phyloP scores from a whole-genome alignment of 495 filamentous ascomycete species.

The Lasiosphaeria ovina region DNA sequence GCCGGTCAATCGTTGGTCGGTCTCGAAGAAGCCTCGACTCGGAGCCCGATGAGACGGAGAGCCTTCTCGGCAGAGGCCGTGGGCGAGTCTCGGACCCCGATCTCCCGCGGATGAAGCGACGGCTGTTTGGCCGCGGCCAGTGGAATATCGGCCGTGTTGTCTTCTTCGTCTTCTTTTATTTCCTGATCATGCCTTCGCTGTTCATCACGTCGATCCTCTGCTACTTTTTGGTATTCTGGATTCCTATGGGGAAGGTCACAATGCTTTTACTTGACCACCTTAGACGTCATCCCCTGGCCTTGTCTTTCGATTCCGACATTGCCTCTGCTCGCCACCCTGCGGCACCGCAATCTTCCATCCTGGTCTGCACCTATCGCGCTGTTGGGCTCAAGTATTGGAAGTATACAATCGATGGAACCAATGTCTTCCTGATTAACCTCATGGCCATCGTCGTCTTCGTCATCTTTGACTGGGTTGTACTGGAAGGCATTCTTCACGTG shows the following conservation, averaged over 20 bases:
- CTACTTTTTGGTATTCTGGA: constrained; percentile 96
- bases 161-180: constrained; percentile 97
- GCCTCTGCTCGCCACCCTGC: constrained; percentile 67
- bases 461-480: constrained; percentile 85
- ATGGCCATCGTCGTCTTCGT: constrained; percentile 86
- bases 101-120: constrained; percentile 66
- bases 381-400: constrained; percentile 97
- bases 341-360: constrained; percentile 75
- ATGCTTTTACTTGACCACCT: constrained; percentile 88
- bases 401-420: constrained; percentile 96
- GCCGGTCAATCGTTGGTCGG: constrained; percentile 82
- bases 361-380: constrained; percentile 95
- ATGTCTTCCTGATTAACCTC: constrained; percentile 98
- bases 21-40: constrained; percentile 88
- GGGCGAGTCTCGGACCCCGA: constrained; percentile 43
- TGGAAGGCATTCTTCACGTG: constrained; percentile 64
- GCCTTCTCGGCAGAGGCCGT: constrained; percentile 70
- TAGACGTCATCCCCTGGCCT: constrained; percentile 83
- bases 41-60: constrained; percentile 76
- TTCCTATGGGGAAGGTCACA: constrained; percentile 96
- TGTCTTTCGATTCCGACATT: constrained; percentile 88
- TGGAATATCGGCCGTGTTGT: constrained; percentile 93
- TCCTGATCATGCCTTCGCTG: constrained; percentile 83
- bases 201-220: constrained; percentile 83
- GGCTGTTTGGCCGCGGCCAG: constrained; percentile 91